A percentile compares a stretch with the other conserved stretches of the same genome.
Conservation (phyloP, 2,329 filamentous ascomycete genomes). For the Ampelomyces quisqualis region DNA sequence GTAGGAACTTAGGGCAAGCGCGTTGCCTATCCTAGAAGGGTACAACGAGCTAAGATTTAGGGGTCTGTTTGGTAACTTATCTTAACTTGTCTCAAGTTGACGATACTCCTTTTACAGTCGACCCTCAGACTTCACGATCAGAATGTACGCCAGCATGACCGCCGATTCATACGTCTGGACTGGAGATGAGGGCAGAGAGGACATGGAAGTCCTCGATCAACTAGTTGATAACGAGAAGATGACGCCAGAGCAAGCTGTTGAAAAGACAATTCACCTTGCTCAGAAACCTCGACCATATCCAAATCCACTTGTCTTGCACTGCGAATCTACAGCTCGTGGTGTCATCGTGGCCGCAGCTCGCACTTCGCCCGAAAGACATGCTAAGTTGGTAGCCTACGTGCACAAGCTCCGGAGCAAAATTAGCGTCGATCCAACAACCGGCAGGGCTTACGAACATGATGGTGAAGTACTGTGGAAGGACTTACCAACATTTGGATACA, state of each 20-base stretch:
- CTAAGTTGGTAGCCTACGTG: slow-evolving; percentile 1
- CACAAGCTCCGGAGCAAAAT: slow-evolving; percentile 3
- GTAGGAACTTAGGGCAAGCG: no score
- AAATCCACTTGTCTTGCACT: slow-evolving; percentile 7
- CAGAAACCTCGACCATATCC: neutral
- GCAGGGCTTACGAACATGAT: slow-evolving; percentile 3
- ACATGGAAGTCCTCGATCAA: neutral
- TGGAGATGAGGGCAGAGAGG: slow-evolving; percentile 1
- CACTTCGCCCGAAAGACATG: slow-evolving; percentile 7
- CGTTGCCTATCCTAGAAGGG: no score
- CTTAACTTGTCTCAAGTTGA: neutral
- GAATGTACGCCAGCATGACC: neutral
- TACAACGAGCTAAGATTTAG: no score
- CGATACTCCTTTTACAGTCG: neutral
- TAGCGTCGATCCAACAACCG: slow-evolving; percentile 4
- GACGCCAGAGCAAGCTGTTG: slow-evolving; percentile 1
- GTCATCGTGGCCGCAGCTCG: slow-evolving; percentile 6
- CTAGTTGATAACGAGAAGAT: neutral
- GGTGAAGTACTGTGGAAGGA: slow-evolving; percentile 10
- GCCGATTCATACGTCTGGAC: slow-evolving; percentile 1
- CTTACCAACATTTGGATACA: slow-evolving; percentile 14
- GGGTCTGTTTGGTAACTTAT: neutral
- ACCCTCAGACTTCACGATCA: neutral
- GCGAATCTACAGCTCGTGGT: slow-evolving; percentile 11
- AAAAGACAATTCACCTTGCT: neutral